Percentiles rank a stretch among this genome's conserved stretches.
Evolutionary conservation across 192 early-diverging fungal genomes (phyloP).

Genomic region (Coemansia sp.): DNA sequence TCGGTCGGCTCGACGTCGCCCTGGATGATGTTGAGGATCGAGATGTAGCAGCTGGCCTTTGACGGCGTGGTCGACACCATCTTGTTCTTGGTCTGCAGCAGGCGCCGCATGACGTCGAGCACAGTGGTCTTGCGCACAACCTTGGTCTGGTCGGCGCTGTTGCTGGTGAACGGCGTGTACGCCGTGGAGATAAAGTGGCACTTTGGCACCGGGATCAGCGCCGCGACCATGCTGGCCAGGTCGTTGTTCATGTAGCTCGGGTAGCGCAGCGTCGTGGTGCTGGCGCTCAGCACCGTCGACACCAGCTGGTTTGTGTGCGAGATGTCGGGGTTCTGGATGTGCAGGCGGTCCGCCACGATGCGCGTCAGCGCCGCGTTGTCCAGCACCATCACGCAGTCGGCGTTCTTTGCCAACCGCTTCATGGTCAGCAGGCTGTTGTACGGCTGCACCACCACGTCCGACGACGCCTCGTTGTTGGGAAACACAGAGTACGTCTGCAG

Average conservation of each 20-base stretch:
- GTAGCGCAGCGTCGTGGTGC: constrained; percentile 94
- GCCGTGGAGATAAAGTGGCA: constrained; percentile 94
- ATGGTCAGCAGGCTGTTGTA: constrained; percentile 94
- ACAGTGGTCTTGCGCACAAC: constrained; percentile 95
- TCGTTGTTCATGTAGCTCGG: constrained; percentile 99
- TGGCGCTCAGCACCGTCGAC: constrained; percentile 97
- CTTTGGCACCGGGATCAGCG: constrained; percentile 95
- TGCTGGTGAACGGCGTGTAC: constrained; percentile 96
- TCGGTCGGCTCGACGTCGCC: constrained; percentile 98
- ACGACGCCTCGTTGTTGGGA: constrained; percentile 89
- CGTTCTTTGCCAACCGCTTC: constrained; percentile 85
- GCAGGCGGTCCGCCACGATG: constrained; percentile 88
- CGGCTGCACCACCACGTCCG: constrained; percentile 96
- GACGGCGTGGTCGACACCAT: constrained; percentile 92
- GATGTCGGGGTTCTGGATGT: constrained; percentile 92
- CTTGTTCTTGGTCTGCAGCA: constrained; percentile 95
- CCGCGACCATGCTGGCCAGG: constrained; percentile 89
- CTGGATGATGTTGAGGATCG: constrained; percentile 98
- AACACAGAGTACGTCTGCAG: constrained; percentile 98
- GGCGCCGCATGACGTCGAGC: constrained; percentile 93
- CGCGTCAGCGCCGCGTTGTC: constrained; percentile 92
- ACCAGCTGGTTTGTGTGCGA: constrained; percentile 95
- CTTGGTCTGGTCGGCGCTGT: constrained; percentile 85
- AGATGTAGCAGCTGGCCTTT: constrained; percentile 95
- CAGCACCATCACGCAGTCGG: constrained; percentile 94